phyloP scores from a whole-genome alignment of 1,284 basidiomycete genomes.

The Calocybe gambosa region DNA sequence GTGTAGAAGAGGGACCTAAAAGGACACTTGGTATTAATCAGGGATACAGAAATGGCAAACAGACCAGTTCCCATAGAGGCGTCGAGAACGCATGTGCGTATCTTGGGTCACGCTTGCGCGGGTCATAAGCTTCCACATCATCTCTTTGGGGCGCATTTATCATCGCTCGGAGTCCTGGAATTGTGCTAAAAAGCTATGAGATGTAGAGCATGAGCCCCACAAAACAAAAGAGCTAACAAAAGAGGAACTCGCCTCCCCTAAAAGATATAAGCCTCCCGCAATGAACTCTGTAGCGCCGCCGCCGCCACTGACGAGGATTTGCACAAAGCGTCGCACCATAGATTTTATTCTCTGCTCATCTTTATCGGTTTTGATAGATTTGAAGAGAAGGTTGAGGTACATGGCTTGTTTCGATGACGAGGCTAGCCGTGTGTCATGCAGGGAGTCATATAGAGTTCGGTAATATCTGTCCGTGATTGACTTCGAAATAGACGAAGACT shows the following conservation, averaged over 20 bases:
- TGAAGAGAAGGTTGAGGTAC: slow-evolving; percentile 96
- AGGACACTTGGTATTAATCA: neutral
- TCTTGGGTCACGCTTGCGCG: slow-evolving; percentile 87
- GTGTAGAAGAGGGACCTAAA: slow-evolving; percentile 67
- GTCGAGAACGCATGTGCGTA: slow-evolving; percentile 79
- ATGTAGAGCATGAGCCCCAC: neutral
- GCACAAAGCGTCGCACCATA: slow-evolving; percentile 83
- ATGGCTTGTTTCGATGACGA: slow-evolving; percentile 93
- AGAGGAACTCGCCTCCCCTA: slow-evolving; percentile 56
- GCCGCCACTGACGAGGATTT: slow-evolving; percentile 68
- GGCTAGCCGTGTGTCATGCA: slow-evolving; percentile 79
- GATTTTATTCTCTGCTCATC: slow-evolving; percentile 67
- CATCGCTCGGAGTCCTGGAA: slow-evolving; percentile 67
- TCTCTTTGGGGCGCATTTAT: slow-evolving; percentile 40
- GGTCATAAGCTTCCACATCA: slow-evolving; percentile 64
- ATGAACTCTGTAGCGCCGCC: slow-evolving; percentile 83
- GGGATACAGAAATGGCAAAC: neutral
- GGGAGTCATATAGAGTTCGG: slow-evolving; percentile 84
- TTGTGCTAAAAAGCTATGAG: slow-evolving; percentile 66
- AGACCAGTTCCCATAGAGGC: slow-evolving; percentile 87
- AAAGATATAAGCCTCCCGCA: slow-evolving; percentile 77
- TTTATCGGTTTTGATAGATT: slow-evolving; percentile 80
- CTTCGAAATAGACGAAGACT: slow-evolving; percentile 33
- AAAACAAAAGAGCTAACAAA: neutral
- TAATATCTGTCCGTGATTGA: slow-evolving; percentile 83